These are phyloP conservation scores for Didymella sp. DNA, from an alignment of 2,329 filamentous ascomycete species.

Conservation along the genomic window DNA sequence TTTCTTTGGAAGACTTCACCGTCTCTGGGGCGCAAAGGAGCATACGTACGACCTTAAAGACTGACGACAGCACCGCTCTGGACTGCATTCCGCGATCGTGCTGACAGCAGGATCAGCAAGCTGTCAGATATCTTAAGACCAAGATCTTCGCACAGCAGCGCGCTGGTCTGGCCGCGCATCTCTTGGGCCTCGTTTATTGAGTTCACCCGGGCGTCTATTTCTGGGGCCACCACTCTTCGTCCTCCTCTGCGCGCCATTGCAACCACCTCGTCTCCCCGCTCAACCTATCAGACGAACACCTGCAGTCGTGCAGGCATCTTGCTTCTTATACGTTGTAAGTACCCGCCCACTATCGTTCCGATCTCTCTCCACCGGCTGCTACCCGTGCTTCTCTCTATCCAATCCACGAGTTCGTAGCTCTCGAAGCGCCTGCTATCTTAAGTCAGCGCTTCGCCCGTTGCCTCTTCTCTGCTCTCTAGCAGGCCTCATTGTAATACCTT, in stretches of 20 bases:
- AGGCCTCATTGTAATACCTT: constrained; percentile 53
- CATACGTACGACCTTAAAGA: constrained; percentile 27
- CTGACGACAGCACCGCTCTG: constrained; percentile 23
- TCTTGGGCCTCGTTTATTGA: constrained; percentile 43
- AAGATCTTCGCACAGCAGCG: constrained; percentile 36
- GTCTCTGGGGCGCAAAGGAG: constrained; percentile 25
- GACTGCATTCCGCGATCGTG: constrained; percentile 15
- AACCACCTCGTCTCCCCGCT: constrained; percentile 38
- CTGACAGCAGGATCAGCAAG: constrained; percentile 37
- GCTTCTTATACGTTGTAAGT: constrained; percentile 49
- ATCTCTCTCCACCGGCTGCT: constrained; percentile 41
- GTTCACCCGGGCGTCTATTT: constrained; percentile 52
- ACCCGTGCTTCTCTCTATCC: constrained; percentile 41
- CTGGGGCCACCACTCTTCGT: constrained; percentile 42
- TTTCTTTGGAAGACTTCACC: constrained; percentile 21
- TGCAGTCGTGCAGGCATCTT: constrained; percentile 42
- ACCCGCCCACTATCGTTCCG: constrained; percentile 48
- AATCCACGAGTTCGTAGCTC: constrained; percentile 35
- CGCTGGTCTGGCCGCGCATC: constrained; percentile 41
- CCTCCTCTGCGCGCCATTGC: constrained; percentile 40
- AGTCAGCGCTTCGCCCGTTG: constrained; percentile 49
- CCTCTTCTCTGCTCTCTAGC: constrained; percentile 48
- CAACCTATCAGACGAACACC: constrained; percentile 44
- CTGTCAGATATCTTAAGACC: constrained; percentile 37
- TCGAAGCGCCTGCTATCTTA: constrained; percentile 52